Base-by-base conservation (phyloP, 352 stramenopile genomes). In the Pythium sukuiense region DNA sequence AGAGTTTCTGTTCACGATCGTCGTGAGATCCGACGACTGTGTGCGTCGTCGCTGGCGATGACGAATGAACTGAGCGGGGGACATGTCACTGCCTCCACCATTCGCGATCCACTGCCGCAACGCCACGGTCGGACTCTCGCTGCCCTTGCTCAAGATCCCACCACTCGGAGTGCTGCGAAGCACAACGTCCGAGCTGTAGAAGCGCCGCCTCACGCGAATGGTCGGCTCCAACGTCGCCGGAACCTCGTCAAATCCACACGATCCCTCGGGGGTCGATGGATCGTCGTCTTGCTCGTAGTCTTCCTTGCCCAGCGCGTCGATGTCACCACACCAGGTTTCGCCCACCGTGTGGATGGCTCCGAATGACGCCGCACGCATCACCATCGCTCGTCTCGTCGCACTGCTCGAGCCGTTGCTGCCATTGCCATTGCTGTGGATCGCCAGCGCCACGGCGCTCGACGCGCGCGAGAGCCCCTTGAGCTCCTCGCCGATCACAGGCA, bases 101-200 rank as follows among this genome's bases (percentile, higher is more conserved):
- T 43, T 69, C 39, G 50, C 64, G 35, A 73, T 49, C 64, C 67
- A 75, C 26, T 70, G 67, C 2, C 70, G 63, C 41, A 75, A 48
- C 16, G 72, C 65, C n/a, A 73, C 35, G 6, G 61, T 68, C 2
- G 70, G 63, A 20, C 57, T 74, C 20, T 77, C 66, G 35, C 39
- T n/a, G 11, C 41, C 55, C 32, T 61, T 49, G 24, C 59, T 61
- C 2, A 61, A 24, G 14, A 67, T 52, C 16, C 73, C 57, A 37
- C 61, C 75, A 29, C 58, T 58, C 39, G 63, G 45, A 18, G 61
- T 41, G 39, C 71, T 39, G 16, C 71, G 69, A 58, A 84, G 59
- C 43, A 83, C 67, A 26, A 88, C 68, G 70, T 90, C 81, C 1
- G 77, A 86, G 66, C 81, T 90, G 61, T 88, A 69, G 63, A 90